phyloP scores from a whole-genome alignment of 768 basidiomycete genomes.

The Boletus reticuloceps region DNA sequence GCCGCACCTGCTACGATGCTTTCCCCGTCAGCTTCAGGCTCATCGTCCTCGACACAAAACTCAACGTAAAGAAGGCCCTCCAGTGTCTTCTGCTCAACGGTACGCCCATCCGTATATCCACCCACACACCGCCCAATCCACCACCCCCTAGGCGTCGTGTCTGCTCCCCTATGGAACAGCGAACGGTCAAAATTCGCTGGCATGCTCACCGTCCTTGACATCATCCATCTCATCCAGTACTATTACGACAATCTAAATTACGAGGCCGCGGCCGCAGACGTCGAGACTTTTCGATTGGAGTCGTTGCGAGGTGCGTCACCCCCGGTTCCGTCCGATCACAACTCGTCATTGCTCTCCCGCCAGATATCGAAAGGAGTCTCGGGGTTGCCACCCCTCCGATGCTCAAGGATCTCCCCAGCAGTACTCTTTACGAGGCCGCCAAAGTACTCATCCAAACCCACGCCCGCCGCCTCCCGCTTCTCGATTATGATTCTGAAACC shows the following conservation, averaged over 20 bases:
- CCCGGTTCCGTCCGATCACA: constrained; percentile 7
- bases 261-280: constrained; percentile 84
- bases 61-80: constrained; percentile 94
- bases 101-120: constrained; percentile 21
- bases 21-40: constrained; percentile 96
- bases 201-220: constrained; percentile 99
- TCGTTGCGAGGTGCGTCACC: constrained; percentile 72
- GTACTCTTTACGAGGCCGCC: constrained; percentile 87
- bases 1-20: constrained; percentile 90
- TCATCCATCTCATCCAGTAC: constrained; percentile 98
- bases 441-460: constrained; percentile 91
- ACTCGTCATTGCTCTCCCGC: not conserved
- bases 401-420: constrained; percentile 81
- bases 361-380: constrained; percentile 92
- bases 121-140: not conserved
- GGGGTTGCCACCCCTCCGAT: constrained; percentile 92
- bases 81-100: constrained; percentile 85
- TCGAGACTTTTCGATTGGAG: constrained; percentile 89
- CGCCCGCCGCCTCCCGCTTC: constrained; percentile 88
- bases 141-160: constrained; percentile 76
- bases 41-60: constrained; percentile 93
- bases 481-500: constrained; percentile 91
- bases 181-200: constrained; percentile 90
- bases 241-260: constrained; percentile 86
- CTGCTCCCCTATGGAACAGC: constrained; percentile 97